Base-by-base conservation (phyloP, 805 yeast genomes). In the Ogataea methanolica region DNA sequence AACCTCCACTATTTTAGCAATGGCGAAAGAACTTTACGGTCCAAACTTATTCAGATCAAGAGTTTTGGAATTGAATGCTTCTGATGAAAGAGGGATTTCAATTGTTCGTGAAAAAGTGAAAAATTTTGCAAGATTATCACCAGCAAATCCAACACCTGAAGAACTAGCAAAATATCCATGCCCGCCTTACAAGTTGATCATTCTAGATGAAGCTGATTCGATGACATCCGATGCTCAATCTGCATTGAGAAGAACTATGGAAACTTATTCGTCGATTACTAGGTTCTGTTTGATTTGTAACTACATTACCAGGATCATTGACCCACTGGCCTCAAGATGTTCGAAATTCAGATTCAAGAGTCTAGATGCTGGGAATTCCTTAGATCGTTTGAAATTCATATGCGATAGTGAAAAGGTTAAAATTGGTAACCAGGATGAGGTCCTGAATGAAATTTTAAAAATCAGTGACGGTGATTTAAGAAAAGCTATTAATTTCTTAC, bases 211-310 rank as follows among this genome's bases (percentile, higher is more conserved):
- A 67, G 97, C 97, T 0, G 97, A 94, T 66, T 88, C 96, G 12
- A 94, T 94, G 97, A 94, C 99, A 9, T 79, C 88, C 39, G 97
- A 89, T 58, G 99, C 99, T 0, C 99, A 94, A 63, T 80, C 90
- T 46, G 99, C 99, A 1, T 73, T 94, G 53, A 80, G 99, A 70
- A 79, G 99, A 67, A 92, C 96, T 1, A 87, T 87, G 91, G 97
- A 89, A 62, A 87, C 84, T 4, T 91, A 88, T 67, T 86, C 98
- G 1, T 78, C 80, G 36, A 89, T 90, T 45, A 88, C 99, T 1
- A 77, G 99, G 58, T 94, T 94, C 69, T 94, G 98, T 66, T 71
- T 94, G 51, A 86, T 94, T 44, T 94, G 99, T 74, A 94, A 94
- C 65, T 94, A 94, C 68, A 94, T 94, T 52, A 94, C 99, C 2